Evolutionary conservation across 176 grass and related monocot species (phyloP), one percentile per base, ranked within the genome.

Genomic region (Bolboschoenus planiculmis): DNA sequence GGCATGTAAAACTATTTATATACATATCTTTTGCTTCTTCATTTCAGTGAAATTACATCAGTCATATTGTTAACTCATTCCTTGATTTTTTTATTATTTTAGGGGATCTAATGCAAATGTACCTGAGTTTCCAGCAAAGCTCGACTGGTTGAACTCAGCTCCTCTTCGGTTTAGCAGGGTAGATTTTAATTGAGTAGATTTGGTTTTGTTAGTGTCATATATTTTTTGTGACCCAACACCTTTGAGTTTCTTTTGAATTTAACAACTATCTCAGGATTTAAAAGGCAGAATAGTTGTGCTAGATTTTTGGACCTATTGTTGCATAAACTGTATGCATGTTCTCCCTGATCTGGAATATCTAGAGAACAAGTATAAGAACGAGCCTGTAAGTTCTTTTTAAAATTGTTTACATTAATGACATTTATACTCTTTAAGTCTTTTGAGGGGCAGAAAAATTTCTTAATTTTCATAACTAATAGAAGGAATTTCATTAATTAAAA

Each of bases 221-320:
- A 50, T 87, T 86, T 88, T 34, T 14, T 83, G 83, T 62, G 56
- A 86, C 72, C 14, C 33, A 64, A 77, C 86, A 10, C 24, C 78
- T 80, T 80, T 70, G 29, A 65, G 60, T 34, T 57, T 4, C 30
- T 86, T 82, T 82, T 74, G 14, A 31, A 82, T 81, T 56, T 56
- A 18, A 10, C 77, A 64, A 51, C 61, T 36, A 30, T 46, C 92
- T 81, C 90, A 97, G 95, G 89, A 94, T 87, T 92, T 97, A 83
- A 97, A 90, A 88, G 95, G 92, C 58, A 92, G 79, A 85, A 87
- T 97, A 35, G 92, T 97, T 53, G 73, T 97, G 20, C 85, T 97
- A 82, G 95, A 94, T 92, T 97, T 97, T 91, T 97, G 92, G 95
- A 97, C 92, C 29, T 97, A 94, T 87, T 97, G 95, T 81, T 97